These are phyloP conservation scores for Daldinia sp. DNA, from an alignment of 2,329 filamentous ascomycete species.

Conservation along the genomic window DNA sequence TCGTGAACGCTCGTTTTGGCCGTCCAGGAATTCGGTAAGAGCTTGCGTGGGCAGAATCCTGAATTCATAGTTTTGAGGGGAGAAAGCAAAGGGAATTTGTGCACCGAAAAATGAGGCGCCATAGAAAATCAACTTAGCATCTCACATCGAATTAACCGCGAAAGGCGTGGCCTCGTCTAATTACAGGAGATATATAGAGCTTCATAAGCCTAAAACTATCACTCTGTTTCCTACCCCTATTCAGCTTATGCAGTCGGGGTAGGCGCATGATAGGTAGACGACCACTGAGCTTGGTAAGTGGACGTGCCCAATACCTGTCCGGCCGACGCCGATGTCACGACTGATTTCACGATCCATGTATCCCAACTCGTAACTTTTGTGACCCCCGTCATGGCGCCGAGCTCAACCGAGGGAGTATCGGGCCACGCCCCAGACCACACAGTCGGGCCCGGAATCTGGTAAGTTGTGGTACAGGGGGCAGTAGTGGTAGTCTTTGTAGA, in stretches of 20 bases:
- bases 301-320: conserved; percentile 9
- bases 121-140: no score
- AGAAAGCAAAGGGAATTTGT: no score
- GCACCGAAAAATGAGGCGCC: no score
- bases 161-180: no score
- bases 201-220: no score
- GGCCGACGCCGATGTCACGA: conserved; percentile 19
- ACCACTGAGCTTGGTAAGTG: conserved; percentile 23
- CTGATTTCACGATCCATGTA: conserved; percentile 23
- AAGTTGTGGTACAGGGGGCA: conserved; percentile 17
- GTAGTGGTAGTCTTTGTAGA: conserved; percentile 23
- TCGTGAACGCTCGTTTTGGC: no score
- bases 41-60: no score
- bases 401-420: conserved; percentile 12
- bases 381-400: conserved; percentile 22
- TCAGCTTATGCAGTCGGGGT: conserved; percentile 9
- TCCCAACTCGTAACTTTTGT: conserved; percentile 19
- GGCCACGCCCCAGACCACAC: conserved; percentile 22
- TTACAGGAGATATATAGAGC: no score
- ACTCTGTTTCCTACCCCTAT: no score
- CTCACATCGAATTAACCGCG: no score
- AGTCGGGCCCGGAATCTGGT: conserved; percentile 20
- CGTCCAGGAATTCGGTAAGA: no score
- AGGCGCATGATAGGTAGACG: conserved; percentile 19
- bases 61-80: no score